Conservation (phyloP, 345 rosid species). For the Salix udensis region DNA sequence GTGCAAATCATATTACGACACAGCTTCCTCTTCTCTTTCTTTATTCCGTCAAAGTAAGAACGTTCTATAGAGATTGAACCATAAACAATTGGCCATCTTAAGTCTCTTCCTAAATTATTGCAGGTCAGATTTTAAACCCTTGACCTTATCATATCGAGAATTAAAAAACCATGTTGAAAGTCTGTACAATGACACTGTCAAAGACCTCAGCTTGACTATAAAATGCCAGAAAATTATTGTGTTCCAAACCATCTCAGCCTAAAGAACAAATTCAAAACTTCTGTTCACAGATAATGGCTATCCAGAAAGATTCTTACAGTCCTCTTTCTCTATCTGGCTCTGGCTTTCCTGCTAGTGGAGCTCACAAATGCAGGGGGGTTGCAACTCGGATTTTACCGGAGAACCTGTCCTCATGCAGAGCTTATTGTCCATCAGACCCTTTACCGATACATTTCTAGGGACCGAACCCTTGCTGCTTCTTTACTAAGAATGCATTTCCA, state of each 20-base stretch:
- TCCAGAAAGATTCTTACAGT: conserved; percentile 34
- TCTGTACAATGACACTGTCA: conserved; percentile 23
- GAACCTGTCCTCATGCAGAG: conserved; percentile 43
- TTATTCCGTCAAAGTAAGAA: no score
- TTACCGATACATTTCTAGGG: conserved; percentile 25
- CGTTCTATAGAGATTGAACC: no score
- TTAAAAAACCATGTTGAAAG: conserved; percentile 14
- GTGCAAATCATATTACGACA: neutral
- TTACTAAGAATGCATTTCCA: conserved; percentile 53
- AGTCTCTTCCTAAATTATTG: neutral
- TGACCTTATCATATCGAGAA: conserved; percentile 8
- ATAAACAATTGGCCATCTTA: no score
- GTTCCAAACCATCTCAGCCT: conserved; percentile 3
- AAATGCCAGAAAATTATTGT: neutral
- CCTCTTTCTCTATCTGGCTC: conserved; percentile 28
- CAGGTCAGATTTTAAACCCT: conserved; percentile 13
- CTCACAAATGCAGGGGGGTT: conserved; percentile 21
- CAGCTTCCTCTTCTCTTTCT: neutral
- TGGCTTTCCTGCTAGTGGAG: conserved; percentile 19
- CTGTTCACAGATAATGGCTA: conserved; percentile 30
- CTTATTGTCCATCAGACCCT: conserved; percentile 22
- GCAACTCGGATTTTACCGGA: conserved; percentile 33
- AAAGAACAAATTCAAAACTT: neutral
- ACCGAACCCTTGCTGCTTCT: conserved; percentile 44
- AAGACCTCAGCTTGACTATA: conserved; percentile 26